These are phyloP conservation scores for Paramecium pentaurelia DNA, from an alignment of 73 alveolate genomes.

Conservation along the genomic window DNA sequence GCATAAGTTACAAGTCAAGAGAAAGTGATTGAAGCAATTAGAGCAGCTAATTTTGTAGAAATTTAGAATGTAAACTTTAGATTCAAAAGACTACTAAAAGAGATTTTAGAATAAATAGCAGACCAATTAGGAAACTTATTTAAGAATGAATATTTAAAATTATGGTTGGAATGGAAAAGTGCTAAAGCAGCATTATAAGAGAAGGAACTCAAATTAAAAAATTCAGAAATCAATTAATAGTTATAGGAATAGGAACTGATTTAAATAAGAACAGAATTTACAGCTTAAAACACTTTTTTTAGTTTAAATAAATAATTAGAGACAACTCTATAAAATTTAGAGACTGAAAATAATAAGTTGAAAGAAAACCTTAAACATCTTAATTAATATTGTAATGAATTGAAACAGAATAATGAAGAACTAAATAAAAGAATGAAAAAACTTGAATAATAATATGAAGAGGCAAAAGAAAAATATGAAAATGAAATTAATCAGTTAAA, in stretches of 20 bases:
- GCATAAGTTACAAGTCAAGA: background rate
- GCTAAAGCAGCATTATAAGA: background rate
- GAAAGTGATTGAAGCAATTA: constrained; percentile 5
- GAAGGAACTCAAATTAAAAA: background rate
- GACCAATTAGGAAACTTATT: background rate
- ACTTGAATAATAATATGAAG: background rate
- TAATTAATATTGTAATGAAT: background rate
- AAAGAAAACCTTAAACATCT: background rate
- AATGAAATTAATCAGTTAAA: background rate
- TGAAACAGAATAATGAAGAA: background rate
- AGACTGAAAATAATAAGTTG: background rate
- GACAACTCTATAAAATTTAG: background rate
- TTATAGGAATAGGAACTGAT: background rate
- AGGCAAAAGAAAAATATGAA: background rate
- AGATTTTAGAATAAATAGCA: background rate
- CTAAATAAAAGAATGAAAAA: background rate
- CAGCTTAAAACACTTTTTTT: background rate
- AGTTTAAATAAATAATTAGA: background rate
- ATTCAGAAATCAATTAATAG: background rate
- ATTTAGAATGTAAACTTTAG: background rate
- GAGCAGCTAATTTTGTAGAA: constrained; percentile 33
- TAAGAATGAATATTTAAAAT: background rate
- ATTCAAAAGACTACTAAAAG: background rate
- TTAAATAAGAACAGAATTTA: background rate
- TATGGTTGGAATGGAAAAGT: constrained; percentile 19